Percentiles rank a stretch among this genome's conserved stretches.
These are phyloP conservation scores for Senecio squalidus DNA, from an alignment of 140 eudicot genomes.

Conservation along the genomic window DNA sequence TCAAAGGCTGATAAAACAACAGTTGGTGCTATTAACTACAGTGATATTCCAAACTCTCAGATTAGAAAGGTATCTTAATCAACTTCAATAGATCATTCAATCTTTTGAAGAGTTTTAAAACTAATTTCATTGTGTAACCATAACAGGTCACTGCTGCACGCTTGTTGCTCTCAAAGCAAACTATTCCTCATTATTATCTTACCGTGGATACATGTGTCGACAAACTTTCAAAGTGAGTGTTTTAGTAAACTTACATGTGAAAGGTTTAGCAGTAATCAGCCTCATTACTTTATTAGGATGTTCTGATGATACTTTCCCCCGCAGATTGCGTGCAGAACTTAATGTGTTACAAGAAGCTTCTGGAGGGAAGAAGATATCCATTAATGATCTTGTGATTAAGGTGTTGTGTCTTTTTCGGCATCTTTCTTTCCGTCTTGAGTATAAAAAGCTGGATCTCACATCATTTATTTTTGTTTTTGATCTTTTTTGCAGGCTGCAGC, in stretches of 20 bases:
- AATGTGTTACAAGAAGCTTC: slow-evolving; percentile 90
- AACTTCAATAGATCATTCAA: background rate
- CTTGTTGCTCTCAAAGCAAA: slow-evolving; percentile 84
- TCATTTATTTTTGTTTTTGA: background rate
- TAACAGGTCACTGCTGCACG: slow-evolving; percentile 92
- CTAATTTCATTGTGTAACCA: slow-evolving; percentile 11
- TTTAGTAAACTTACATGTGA: slow-evolving; percentile 3
- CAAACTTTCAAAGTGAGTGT: slow-evolving; percentile 84
- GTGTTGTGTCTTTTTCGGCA: slow-evolving; percentile 25
- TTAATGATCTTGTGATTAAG: slow-evolving; percentile 96
- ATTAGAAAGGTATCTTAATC: slow-evolving; percentile 68
- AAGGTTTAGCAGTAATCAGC: background rate
- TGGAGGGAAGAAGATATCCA: slow-evolving; percentile 85
- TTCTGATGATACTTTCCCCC: slow-evolving; percentile 14
- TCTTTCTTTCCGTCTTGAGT: background rate
- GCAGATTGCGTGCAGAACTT: slow-evolving; percentile 71
- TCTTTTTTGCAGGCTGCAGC: slow-evolving; percentile 87
- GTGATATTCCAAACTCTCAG: slow-evolving; percentile 82
- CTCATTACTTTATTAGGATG: slow-evolving; percentile 13
- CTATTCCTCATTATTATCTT: slow-evolving; percentile 96
- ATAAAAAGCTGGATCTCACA: background rate
- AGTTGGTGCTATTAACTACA: slow-evolving; percentile 54
- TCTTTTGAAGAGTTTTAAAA: background rate
- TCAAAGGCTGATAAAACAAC: slow-evolving; percentile 41
- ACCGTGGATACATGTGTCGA: slow-evolving; percentile 97